Evolutionary conservation across 139 green algal genomes (phyloP), one percentile per base, ranked within the genome.

Genomic region (Chlamydomonas eustigma): DNA sequence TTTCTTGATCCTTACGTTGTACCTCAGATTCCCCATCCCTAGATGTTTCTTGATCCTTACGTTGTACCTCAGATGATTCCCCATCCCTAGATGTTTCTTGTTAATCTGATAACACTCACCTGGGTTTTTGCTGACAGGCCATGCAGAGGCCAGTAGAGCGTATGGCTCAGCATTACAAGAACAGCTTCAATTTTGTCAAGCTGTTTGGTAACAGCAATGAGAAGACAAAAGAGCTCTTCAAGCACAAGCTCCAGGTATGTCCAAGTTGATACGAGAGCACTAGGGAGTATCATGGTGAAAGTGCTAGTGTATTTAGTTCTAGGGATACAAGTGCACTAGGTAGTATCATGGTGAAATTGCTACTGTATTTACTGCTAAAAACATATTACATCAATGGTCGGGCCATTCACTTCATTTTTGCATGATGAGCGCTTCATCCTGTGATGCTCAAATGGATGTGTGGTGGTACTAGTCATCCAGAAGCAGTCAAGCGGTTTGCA

Each of bases 201-300:
- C 83, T 88, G 51, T 84, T 85, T 71, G 83, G 80, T 28, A 85
- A 85, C 50, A 77, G 68, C 73, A 88, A 88, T 77, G 38, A 58
- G 24, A 64, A 75, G 51, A 85, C 79, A 64, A 88, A 88, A 39
- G 6, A 33, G 22, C 39, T 88, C 35, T 85, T 88, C 83, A 85
- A 81, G 75, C 33, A 81, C 65, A 31, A n/a, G 32, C 65, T 72
- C 31, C 24, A 72, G 65, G 65, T 72, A 4, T 5, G 65, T 31
- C 5, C 35, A 5, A 5, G 58, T 6, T 8, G 58, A 31, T 69
- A 30, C 18, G 5, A 18, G 58, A 8, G 12, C 12, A 33, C 58
- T 6, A 8, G 58, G 58, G 28, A 69, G 58, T 69, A 32, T 5
- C 5, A 37, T 37, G 6, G 58, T 30, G 12, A 30, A 6, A 6